Evolutionary conservation across 352 stramenopile genomes (phyloP).

Genomic region (Paralagenidium karlingii): DNA sequence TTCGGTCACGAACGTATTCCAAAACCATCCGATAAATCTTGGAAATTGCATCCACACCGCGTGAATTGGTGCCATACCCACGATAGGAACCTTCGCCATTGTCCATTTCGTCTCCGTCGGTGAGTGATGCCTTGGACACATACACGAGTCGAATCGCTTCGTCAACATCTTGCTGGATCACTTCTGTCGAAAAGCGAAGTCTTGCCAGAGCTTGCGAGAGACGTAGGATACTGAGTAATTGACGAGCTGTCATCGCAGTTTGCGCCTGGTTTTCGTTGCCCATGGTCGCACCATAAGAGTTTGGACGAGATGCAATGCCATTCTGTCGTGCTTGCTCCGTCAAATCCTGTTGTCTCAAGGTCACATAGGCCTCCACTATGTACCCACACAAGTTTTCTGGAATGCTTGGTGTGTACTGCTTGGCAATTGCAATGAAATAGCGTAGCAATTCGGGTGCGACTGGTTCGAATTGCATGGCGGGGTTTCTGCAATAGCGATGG

Average conservation of each 20-base stretch:
- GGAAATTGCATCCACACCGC: conserved; percentile 78
- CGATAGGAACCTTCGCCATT: conserved; percentile 7
- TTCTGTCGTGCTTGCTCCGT: conserved; percentile 69
- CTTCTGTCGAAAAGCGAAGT: conserved; percentile 91
- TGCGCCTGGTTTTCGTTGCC: conserved; percentile 80
- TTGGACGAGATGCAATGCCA: conserved; percentile 4
- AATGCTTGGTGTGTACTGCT: conserved; percentile 77
- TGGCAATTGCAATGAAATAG: conserved; percentile 83
- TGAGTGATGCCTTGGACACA: conserved; percentile 94
- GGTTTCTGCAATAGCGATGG: conserved; percentile 82
- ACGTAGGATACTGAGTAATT: conserved; percentile 97
- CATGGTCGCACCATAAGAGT: conserved; percentile 10
- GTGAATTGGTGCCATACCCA: not conserved
- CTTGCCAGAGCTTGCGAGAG: conserved; percentile 94
- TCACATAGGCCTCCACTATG: conserved; percentile 98
- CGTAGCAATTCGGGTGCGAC: conserved; percentile 85
- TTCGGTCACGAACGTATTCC: conserved; percentile 83
- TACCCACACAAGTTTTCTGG: conserved; percentile 92
- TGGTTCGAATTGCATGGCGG: conserved; percentile 86
- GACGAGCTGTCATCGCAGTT: conserved; percentile 96
- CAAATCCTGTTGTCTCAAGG: conserved; percentile 87
- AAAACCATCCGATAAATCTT: conserved; percentile 93
- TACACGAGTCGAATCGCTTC: conserved; percentile 95
- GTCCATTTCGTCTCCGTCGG: conserved; percentile 74
- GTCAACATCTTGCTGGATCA: conserved; percentile 96